These are phyloP conservation scores for Daldinia sp. DNA, from an alignment of 2,329 filamentous ascomycete species.

Conservation along the genomic window DNA sequence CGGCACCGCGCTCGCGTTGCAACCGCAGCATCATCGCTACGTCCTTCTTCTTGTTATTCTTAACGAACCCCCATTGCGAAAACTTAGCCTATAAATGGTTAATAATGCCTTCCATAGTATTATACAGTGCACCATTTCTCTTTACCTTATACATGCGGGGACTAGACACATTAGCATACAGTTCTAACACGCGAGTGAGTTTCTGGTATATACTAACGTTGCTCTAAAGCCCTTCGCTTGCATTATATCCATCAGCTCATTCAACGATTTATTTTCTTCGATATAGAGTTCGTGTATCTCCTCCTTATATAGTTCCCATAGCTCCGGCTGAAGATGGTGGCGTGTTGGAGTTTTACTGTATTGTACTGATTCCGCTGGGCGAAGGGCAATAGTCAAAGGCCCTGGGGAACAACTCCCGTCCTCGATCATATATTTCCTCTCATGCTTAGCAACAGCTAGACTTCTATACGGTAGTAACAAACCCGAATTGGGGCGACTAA, in stretches of 20 bases:
- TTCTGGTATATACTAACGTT: constrained; percentile 32
- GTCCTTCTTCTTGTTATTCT: constrained; percentile 41
- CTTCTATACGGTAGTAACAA: constrained; percentile 1
- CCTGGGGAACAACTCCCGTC: background rate
- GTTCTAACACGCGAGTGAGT: background rate
- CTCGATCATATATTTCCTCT: background rate
- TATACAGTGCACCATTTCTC: background rate
- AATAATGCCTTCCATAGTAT: background rate
- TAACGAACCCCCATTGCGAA: constrained; percentile 40
- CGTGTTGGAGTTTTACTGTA: constrained; percentile 10
- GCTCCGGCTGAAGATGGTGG: constrained; percentile 32
- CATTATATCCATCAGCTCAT: constrained; percentile 36
- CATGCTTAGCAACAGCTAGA: background rate
- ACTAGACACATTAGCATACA: constrained; percentile 14
- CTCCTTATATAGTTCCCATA: constrained; percentile 38
- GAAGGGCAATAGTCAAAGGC: background rate
- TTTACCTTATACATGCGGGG: constrained; percentile 39
- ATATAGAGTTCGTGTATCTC: constrained; percentile 40
- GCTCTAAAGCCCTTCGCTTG: constrained; percentile 36
- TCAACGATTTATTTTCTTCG: constrained; percentile 35
- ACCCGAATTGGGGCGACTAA: background rate
- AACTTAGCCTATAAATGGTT: constrained; percentile 26
- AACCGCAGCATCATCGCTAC: constrained; percentile 39
- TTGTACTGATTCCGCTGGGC: constrained; percentile 2
- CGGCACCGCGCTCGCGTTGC: constrained; percentile 36